phyloP scores from a whole-genome alignment of 1,284 basidiomycete genomes.

The Microbotryum scabiosae region DNA sequence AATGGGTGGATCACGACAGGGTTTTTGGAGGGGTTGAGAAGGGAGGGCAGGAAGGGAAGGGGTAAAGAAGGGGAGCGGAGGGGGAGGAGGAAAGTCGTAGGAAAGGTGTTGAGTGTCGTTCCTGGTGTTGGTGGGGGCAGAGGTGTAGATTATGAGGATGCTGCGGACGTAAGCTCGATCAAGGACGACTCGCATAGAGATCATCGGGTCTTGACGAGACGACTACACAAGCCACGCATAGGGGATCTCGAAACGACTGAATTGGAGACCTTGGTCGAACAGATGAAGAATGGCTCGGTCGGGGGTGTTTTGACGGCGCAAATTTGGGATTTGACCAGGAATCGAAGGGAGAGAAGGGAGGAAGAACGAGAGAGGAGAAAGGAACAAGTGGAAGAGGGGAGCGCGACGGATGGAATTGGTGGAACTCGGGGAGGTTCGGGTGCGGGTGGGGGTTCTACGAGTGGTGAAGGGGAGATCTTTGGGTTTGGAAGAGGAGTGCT shows the following conservation, averaged over 20 bases:
- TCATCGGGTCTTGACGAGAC: not conserved
- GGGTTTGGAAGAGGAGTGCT: slow-evolving; percentile 1
- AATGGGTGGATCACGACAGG: not conserved
- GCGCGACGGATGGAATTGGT: not conserved
- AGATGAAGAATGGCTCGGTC: not conserved
- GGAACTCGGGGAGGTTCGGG: not conserved
- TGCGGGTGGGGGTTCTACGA: not conserved
- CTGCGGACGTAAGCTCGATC: not conserved
- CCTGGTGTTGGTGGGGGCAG: not conserved
- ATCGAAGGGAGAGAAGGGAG: not conserved
- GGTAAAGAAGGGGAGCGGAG: too few species aligned
- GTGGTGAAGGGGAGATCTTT: not conserved
- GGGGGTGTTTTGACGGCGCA: not conserved
- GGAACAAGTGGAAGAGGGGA: not conserved
- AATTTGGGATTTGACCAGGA: not conserved
- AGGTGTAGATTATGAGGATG: too few species aligned
- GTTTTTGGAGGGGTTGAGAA: too few species aligned
- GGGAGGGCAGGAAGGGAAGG: too few species aligned
- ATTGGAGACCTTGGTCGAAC: not conserved
- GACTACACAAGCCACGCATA: not conserved
- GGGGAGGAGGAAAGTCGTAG: not conserved
- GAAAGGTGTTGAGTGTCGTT: not conserved
- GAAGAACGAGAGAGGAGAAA: not conserved
- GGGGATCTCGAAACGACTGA: slow-evolving; percentile 3
- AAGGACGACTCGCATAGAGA: not conserved